These are phyloP conservation scores for Lichtheimia hyalospora DNA, from an alignment of 371 early-diverging fungal genomes.

Conservation along the genomic window DNA sequence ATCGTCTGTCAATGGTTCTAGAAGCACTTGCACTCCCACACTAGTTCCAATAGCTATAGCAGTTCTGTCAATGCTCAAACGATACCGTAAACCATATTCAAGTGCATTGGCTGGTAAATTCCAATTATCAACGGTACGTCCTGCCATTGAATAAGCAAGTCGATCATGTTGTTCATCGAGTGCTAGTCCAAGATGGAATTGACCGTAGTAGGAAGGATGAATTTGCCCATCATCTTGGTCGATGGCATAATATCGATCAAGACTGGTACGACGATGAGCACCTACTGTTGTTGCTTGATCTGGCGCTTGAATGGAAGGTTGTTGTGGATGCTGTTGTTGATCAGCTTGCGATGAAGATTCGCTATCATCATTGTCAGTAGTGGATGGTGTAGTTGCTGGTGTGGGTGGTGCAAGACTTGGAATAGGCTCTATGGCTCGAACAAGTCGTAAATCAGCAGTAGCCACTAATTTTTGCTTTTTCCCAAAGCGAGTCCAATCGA, in stretches of 20 bases:
- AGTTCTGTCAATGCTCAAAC: constrained; percentile 35
- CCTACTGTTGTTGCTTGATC: background rate
- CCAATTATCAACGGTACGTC: constrained; percentile 25
- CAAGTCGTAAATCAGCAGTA: constrained; percentile 7
- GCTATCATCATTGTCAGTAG: background rate
- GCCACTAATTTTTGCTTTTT: constrained; percentile 9
- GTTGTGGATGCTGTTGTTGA: background rate
- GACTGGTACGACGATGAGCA: constrained; percentile 8
- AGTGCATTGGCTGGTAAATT: background rate
- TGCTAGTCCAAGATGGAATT: constrained; percentile 13
- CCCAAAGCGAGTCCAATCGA: constrained; percentile 9
- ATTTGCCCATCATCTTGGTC: constrained; percentile 5
- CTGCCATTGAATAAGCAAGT: constrained; percentile 30
- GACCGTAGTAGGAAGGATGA: constrained; percentile 8
- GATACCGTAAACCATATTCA: constrained; percentile 31
- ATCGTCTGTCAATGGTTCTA: constrained; percentile 25
- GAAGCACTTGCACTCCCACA: constrained; percentile 32
- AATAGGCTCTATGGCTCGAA: constrained; percentile 17
- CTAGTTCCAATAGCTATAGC: constrained; percentile 44
- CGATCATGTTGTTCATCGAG: constrained; percentile 42
- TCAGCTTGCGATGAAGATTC: constrained; percentile 1
- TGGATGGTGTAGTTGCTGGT: constrained; percentile 8
- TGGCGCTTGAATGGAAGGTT: background rate
- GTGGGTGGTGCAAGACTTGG: constrained; percentile 11
- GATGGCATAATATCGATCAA: constrained; percentile 15